phyloP scores from a whole-genome alignment of 306 rosid genomes.

The Cucurbita argyrosperma region DNA sequence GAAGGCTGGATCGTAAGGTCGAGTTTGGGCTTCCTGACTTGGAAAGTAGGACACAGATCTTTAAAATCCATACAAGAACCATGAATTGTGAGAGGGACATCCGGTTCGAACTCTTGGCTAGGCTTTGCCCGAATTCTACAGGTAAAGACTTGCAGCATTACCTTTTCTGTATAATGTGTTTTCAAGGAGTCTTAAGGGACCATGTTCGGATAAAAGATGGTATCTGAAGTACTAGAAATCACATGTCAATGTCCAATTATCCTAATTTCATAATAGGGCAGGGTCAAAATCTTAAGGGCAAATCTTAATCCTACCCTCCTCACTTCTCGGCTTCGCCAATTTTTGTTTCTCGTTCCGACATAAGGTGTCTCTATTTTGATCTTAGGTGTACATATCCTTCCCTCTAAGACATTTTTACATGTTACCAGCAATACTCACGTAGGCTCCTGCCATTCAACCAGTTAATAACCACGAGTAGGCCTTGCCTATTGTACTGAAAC shows the following conservation, averaged over 20 bases:
- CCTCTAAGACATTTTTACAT: neutral
- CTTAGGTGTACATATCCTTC: neutral
- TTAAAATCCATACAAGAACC: constrained; percentile 92
- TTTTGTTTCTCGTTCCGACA: neutral
- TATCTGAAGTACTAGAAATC: neutral
- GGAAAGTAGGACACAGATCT: constrained; percentile 94
- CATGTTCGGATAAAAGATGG: neutral
- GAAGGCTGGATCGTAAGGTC: constrained; percentile 90
- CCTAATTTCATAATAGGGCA: neutral
- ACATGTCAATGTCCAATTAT: neutral
- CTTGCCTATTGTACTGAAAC: neutral
- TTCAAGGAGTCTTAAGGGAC: neutral
- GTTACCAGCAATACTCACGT: neutral
- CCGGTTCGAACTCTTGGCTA: constrained; percentile 83
- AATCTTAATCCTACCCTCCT: too few relatives aligned
- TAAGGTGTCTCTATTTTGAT: neutral
- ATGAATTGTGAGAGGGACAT: constrained; percentile 97
- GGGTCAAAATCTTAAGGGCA: neutral
- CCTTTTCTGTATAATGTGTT: neutral
- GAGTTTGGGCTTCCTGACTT: constrained; percentile 98
- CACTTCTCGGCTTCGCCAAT: neutral
- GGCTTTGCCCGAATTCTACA: constrained; percentile 96
- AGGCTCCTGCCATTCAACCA: neutral
- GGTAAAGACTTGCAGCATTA: constrained; percentile 29
- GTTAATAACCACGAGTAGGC: neutral